Base-by-base conservation (phyloP, 352 stramenopile species). In the Phytophthora multivora region DNA sequence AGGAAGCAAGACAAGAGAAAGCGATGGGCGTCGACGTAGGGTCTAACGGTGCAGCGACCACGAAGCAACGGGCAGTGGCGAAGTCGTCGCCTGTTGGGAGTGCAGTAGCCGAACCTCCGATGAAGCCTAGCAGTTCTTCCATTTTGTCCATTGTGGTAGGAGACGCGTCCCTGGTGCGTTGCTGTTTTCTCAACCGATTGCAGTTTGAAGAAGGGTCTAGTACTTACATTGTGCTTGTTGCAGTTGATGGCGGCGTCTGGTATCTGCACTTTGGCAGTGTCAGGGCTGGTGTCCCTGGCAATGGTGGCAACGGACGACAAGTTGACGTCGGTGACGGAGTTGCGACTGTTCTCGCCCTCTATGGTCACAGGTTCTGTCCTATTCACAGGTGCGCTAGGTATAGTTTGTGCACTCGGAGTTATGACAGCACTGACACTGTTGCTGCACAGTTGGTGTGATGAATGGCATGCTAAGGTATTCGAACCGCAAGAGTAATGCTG, bases 271-370 rank as follows among this genome's bases (percentile, higher is more conserved):
- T 70, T 89, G 66, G 77, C 66, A 15, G 50, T 93, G 16, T 77
- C 82, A 9, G 68, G 82, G 12, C 30, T 87, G 15, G 67, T 87
- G 36, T 88, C 84, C 11, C 52, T 86, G 31, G 54, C 69, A 25
- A 67, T 90, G 28, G 77, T 86, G 10, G 43, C 64, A 31, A 36
- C 83, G 16, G 73, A 77, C 28, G 78, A 85, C 19, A 48, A 76
- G 7, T 28, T 89, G 5, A 45, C 63, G 21, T 89, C 78, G 16
- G 66, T 83, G 28, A 71, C 75, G 8, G 73, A 91, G 23, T 62
- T 90, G 51, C 75, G 80, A 33, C 77, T 91, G 69, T 89, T 93
- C 53, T 74, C 70, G 42, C 74, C 84, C 55, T 74, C 88, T 36
- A 79, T 91, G 65, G 69, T 88, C 46, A 73, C 86, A 11, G 79